A percentile compares a stretch with the other conserved stretches of the same genome.
These are phyloP conservation scores for Gaultheria prostrata DNA, from an alignment of 148 eudicot genomes.

Conservation along the genomic window DNA sequence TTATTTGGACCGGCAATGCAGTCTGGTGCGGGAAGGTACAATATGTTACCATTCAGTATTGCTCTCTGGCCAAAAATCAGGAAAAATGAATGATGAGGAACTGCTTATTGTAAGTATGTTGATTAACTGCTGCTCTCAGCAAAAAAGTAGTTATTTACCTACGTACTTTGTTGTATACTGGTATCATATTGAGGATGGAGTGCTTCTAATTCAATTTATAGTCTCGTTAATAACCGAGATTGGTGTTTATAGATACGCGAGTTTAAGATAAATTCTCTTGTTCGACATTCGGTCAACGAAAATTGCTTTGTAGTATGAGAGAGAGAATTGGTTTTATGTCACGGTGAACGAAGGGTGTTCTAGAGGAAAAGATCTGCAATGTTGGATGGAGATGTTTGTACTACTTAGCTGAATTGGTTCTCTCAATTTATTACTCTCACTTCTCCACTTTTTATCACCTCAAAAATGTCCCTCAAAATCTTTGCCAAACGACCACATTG, in stretches of 20 bases:
- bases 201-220: background rate
- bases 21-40: background rate
- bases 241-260: background rate
- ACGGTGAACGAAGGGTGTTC: background rate
- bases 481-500: too few species aligned
- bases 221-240: background rate
- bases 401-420: background rate
- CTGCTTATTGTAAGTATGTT: background rate
- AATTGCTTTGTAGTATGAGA: background rate
- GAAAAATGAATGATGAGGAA: too few species aligned
- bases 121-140: background rate
- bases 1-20: conserved; percentile 2
- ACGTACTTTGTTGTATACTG: background rate
- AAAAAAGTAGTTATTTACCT: background rate
- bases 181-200: background rate
- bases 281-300: background rate
- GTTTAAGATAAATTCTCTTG: background rate
- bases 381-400: background rate
- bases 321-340: background rate
- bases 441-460: too few species aligned
- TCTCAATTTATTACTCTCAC: too few species aligned
- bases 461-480: too few species aligned
- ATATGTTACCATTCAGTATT: background rate
- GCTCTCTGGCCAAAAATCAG: background rate
- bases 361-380: background rate